phyloP scores from a whole-genome alignment of 495 filamentous ascomycete species.

The Trypethelium eluteriae region DNA sequence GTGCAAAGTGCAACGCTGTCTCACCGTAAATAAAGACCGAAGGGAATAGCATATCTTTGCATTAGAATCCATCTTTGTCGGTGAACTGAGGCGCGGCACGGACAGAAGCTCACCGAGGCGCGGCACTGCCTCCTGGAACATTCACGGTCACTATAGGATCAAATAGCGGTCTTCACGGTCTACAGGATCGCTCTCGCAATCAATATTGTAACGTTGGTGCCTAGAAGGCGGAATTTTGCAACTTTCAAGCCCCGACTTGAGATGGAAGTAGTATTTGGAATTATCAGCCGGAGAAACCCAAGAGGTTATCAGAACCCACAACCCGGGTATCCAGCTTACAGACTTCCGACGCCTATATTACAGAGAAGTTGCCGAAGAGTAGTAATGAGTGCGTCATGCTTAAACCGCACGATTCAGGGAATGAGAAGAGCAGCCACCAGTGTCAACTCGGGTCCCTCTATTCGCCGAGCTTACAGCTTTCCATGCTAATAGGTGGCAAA shows the following conservation, averaged over 20 bases:
- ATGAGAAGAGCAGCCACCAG: background rate
- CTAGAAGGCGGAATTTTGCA: background rate
- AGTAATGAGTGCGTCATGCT: no score
- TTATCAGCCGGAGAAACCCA: background rate
- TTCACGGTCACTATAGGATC: background rate
- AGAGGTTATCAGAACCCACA: no score
- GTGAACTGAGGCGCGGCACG: background rate
- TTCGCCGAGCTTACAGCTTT: background rate
- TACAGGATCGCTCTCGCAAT: background rate
- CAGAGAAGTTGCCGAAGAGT: no score
- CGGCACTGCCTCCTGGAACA: background rate
- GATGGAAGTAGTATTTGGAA: background rate
- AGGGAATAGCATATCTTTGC: background rate
- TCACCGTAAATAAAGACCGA: background rate
- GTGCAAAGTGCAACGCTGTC: background rate
- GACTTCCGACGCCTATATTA: no score
- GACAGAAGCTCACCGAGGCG: background rate
- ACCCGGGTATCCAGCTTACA: no score
- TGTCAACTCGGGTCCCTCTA: background rate
- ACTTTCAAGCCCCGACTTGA: background rate
- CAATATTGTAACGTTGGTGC: background rate
- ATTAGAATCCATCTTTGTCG: constrained; percentile 2
- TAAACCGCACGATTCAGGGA: background rate
- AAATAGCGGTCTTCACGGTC: background rate
- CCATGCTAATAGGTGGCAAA: background rate